Evolutionary conservation across 345 rosid genomes (phyloP), one percentile per base, ranked within the genome.

Genomic region (Psidium friedrichsthalianum): DNA sequence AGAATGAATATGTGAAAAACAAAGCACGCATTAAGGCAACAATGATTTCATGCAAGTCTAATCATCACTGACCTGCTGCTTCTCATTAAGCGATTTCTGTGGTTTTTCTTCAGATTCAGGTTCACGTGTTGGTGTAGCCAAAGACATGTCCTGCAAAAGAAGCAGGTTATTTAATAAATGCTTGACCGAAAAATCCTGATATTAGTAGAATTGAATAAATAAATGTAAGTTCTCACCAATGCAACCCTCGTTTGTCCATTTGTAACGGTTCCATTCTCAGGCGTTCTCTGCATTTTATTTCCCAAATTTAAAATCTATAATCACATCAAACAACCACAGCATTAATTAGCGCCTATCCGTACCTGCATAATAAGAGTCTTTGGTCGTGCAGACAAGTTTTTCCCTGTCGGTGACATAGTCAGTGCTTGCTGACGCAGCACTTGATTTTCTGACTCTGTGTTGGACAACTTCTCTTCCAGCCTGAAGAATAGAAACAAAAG

Each of bases 81-180:
- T 97, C 92, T 96, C 99, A 88, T 96, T 97, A 44, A 97, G 98
- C 84, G 92, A 90, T 87, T 97, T 97, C 90, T 96, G 99, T 85
- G 99, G 99, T 86, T 94, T 97, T 88, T 96, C 99, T 90, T 97
- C 99, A 51, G 98, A 96, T 89, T 96, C 99, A 84, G 98, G 98
- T 85, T 96, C 99, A 52, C 98, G 95, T 51, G 86, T 84, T 85
- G 93, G 87, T 44, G 91, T 85, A 86, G 94, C 88, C 86, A 91
- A 91, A 85, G 94, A 53, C 90, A 87, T 90, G 83, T 94, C 98
- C 99, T 97, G 93, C 83, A 82, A 82, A 47, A 82, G 53, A 85
- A 82, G 87, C 25, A n/a, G 11, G 74, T 25, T 32, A 84, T 82
- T 61, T 4, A 53, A 85, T 84, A 85, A 89, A 47, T 53, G 80